Base-by-base conservation (phyloP, 257 asterid species). In the Forsythia viridissima region DNA sequence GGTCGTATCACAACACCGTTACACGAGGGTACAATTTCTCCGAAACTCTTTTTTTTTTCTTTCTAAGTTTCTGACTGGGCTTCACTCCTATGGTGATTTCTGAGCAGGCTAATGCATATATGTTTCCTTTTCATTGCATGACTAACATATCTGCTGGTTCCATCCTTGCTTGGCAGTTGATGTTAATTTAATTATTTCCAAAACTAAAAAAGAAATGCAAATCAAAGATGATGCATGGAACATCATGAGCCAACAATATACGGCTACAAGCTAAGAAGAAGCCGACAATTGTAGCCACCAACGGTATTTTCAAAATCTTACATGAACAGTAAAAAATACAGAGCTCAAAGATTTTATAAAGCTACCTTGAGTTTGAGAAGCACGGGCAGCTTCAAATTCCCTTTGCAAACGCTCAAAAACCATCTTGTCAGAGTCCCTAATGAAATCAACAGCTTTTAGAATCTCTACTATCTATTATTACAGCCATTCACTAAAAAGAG, bases 341-440 rank as follows among this genome's bases (percentile, higher is more conserved):
- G 63, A 9, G 69, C 52, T 38, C 9, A 37, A 72, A n/a, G 34
- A 63, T 65, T 20, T 43, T 73, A 39, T 41, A 67, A 79, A 76
- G 44, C 75, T 86, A 96, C 99, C 99, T 93, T 90, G 96, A 70
- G 95, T 90, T 83, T 93, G 97, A 85, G 94, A 90, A 79, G 94
- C 93, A 43, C 90, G 94, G 3, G 97, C 97, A 78, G 89, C 91
- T 84, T 92, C 95, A 86, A 96, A 96, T 84, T 93, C 99, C 83
- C 89, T 90, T 74, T 91, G 96, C 85, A 96, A 73, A 70, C 98
- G 97, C 87, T 92, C 96, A 84, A 92, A 93, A 71, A 92, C 82
- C 36, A 89, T 86, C 91, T 91, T 96, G 84, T 96, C 99, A 73
- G 99, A 93, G 84, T 96, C 99, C 94, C 99, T 93, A 80, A 57